A percentile compares a stretch with the other conserved stretches of the same genome.
Evolutionary conservation across 2,329 filamentous ascomycete genomes (phyloP).

Genomic region (Sporothrix globosa): DNA sequence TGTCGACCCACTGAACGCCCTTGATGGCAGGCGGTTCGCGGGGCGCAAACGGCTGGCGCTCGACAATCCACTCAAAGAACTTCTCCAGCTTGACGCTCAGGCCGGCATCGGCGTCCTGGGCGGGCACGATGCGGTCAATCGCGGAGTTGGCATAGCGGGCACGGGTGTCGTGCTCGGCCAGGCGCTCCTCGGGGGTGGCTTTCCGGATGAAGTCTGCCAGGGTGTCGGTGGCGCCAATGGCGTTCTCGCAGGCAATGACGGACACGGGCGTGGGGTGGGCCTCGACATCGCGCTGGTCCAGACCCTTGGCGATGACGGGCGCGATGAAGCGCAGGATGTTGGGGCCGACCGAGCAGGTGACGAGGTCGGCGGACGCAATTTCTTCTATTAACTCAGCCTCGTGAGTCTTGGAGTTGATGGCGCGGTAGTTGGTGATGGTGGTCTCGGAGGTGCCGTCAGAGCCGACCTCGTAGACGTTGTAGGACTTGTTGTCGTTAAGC

Average conservation of each 20-base stretch:
- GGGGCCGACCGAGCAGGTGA: slow-evolving; percentile 96
- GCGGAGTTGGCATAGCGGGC: slow-evolving; percentile 96
- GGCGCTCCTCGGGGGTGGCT: slow-evolving; percentile 69
- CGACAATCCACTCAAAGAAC: slow-evolving; percentile 99
- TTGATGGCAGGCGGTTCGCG: slow-evolving; percentile 72
- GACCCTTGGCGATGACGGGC: slow-evolving; percentile 90
- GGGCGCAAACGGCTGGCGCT: slow-evolving; percentile 79
- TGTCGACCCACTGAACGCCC: slow-evolving; percentile 89
- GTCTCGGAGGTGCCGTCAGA: slow-evolving; percentile 78
- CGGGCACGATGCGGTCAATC: slow-evolving; percentile 96
- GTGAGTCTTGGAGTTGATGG: slow-evolving; percentile 90
- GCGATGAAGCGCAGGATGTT: slow-evolving; percentile 97
- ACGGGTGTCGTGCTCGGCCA: slow-evolving; percentile 69
- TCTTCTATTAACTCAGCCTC: slow-evolving; percentile 80
- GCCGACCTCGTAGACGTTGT: slow-evolving; percentile 92
- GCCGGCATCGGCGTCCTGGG: slow-evolving; percentile 77
- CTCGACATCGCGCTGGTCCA: slow-evolving; percentile 69
- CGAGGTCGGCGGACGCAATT: slow-evolving; percentile 83
- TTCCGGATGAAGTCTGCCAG: slow-evolving; percentile 80
- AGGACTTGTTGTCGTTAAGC: slow-evolving; percentile 74
- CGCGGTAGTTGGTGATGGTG: slow-evolving; percentile 91
- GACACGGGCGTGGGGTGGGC: slow-evolving; percentile 69
- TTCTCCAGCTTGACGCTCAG: slow-evolving; percentile 95
- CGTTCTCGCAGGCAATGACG: slow-evolving; percentile 98
- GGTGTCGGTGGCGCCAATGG: slow-evolving; percentile 89